Evolutionary conservation across 495 filamentous ascomycete genomes (phyloP).

Genomic region (Aspergillus campestris): DNA sequence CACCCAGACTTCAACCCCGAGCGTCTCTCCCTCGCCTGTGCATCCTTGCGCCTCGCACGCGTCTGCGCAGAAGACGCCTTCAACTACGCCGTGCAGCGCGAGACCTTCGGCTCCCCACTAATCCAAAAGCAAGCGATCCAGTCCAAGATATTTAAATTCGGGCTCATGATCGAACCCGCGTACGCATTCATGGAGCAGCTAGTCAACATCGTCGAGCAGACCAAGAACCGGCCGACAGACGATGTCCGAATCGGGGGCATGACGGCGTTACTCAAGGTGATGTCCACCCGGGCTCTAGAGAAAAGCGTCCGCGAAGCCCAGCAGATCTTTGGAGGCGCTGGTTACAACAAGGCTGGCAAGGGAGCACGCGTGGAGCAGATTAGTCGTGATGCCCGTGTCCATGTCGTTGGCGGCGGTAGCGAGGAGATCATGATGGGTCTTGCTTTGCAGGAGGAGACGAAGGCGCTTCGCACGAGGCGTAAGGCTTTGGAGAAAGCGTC

Average conservation of each 20-base stretch:
- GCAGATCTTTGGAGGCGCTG: conserved; percentile 52
- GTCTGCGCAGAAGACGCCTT: conserved; percentile 42
- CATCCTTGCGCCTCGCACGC: conserved; percentile 34
- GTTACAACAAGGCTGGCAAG: conserved; percentile 44
- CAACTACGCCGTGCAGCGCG: conserved; percentile 38
- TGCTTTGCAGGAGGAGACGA: conserved; percentile 38
- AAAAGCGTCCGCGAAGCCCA: conserved; percentile 51
- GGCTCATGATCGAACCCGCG: conserved; percentile 40
- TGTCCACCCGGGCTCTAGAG: conserved; percentile 46
- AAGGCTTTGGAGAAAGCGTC: conserved; percentile 26
- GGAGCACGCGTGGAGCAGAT: conserved; percentile 49
- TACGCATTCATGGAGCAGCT: conserved; percentile 43
- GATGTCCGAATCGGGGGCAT: conserved; percentile 40
- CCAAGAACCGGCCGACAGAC: conserved; percentile 23
- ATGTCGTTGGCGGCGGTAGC: conserved; percentile 50
- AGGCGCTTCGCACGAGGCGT: conserved; percentile 26
- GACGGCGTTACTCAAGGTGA: conserved; percentile 44
- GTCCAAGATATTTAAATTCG: conserved; percentile 41
- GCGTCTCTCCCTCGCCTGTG: conserved; percentile 33
- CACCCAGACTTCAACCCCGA: conserved; percentile 40
- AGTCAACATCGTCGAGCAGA: conserved; percentile 35
- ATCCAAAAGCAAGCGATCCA: conserved; percentile 40
- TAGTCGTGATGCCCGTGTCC: conserved; percentile 46
- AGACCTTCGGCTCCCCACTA: conserved; percentile 41
- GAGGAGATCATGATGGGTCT: conserved; percentile 50